Evolutionary conservation across 2,329 filamentous ascomycete genomes (phyloP).

Genomic region (Penicillium digitatum): DNA sequence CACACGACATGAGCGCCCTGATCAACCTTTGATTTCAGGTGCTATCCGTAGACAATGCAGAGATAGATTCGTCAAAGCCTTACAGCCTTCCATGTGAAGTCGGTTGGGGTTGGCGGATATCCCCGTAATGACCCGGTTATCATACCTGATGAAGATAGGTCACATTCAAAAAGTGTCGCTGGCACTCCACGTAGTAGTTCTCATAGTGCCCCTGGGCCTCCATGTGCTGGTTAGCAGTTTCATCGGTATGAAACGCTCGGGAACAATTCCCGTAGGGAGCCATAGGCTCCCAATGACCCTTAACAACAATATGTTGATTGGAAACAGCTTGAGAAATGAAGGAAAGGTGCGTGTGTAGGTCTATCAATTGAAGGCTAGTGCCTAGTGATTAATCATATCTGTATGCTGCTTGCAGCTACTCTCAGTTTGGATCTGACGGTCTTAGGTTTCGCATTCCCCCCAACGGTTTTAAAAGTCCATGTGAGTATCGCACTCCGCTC

Average conservation of each 20-base stretch:
- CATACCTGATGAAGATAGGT: constrained; percentile 31
- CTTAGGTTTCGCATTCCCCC: background rate
- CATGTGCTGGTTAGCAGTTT: constrained; percentile 25
- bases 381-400: background rate
- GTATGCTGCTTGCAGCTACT: background rate
- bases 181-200: constrained; percentile 31
- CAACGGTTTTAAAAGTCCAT: background rate
- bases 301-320: constrained; percentile 24
- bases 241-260: background rate
- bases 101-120: no score
- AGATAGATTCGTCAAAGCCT: background rate
- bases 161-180: constrained; percentile 27
- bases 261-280: background rate
- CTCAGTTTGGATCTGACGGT: background rate
- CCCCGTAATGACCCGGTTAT: background rate
- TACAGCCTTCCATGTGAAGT: no score
- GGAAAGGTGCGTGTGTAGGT: constrained; percentile 19
- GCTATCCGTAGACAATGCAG: constrained; percentile 38
- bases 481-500: background rate
- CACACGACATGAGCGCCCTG: constrained; percentile 46
- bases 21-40: constrained; percentile 53
- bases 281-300: background rate
- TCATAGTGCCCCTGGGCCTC: constrained; percentile 17
- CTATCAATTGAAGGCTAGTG: constrained; percentile 15
- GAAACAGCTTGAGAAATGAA: constrained; percentile 9